phyloP scores from a whole-genome alignment of 2,329 filamentous ascomycete genomes.

The Apiospora koreana region DNA sequence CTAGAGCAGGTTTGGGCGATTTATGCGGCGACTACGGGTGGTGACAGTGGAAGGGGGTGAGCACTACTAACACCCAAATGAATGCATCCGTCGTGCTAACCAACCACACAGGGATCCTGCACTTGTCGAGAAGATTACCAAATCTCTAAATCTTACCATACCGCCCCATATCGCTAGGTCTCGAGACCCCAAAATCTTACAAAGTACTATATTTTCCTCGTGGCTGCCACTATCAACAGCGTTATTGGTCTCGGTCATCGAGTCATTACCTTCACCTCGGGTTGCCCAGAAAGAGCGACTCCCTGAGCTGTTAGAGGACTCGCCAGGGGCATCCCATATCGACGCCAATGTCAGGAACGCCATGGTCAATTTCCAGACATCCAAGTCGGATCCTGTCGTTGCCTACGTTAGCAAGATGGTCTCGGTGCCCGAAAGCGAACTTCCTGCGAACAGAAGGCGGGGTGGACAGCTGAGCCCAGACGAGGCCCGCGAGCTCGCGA shows the following conservation, averaged over 20 bases:
- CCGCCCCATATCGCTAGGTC: conserved; percentile 83
- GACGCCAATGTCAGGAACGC: conserved; percentile 71
- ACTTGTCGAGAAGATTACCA: conserved; percentile 91
- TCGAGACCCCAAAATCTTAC: conserved; percentile 77
- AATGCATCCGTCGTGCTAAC: conserved; percentile 18
- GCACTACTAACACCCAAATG: conserved; percentile 40
- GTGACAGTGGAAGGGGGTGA: conserved; percentile 78
- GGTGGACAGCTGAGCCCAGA: conserved; percentile 77
- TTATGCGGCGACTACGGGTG: conserved; percentile 86
- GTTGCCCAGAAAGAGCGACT: conserved; percentile 78
- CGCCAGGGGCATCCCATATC: conserved; percentile 74
- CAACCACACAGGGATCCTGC: conserved; percentile 62
- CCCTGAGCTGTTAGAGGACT: conserved; percentile 75
- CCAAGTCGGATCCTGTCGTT: conserved; percentile 74
- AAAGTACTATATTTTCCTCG: conserved; percentile 82
- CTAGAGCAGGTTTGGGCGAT: conserved; percentile 95
- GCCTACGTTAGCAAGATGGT: conserved; percentile 99
- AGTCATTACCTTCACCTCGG: conserved; percentile 84
- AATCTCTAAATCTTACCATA: conserved; percentile 81
- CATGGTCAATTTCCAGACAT: conserved; percentile 77
- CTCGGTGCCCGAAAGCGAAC: conserved; percentile 87
- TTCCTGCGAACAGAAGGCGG: conserved; percentile 81
- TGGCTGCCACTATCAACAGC: conserved; percentile 95
- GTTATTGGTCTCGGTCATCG: conserved; percentile 88
- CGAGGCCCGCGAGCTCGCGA: conserved; percentile 84